Base-by-base conservation (phyloP, 2,329 filamentous ascomycete species). In the Colletotrichum aenigma region DNA sequence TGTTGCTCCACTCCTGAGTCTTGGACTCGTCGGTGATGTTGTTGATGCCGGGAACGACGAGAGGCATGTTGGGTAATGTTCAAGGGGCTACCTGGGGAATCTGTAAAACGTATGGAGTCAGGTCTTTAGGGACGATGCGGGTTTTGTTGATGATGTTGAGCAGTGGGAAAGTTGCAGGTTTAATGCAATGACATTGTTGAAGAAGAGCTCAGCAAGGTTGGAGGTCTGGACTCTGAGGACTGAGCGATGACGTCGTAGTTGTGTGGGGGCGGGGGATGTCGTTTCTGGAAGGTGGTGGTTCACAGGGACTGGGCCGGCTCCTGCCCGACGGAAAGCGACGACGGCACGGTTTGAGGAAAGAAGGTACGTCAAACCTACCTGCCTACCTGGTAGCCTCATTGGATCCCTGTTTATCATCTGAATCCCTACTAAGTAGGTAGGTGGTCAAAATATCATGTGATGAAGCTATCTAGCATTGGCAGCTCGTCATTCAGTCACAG, bases 31-130 rank as follows among this genome's bases (percentile, higher is more conserved):
- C 82, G 55, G 86, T 83, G 76, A 84, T 85, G 77, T 84, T 86
- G 77, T 87, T 91, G 79, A 92, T 84, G 81, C 89, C 90, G 71
- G 91, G 91, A 21, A 92, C 88, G 79, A 93, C 87, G 84, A 93
- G 91, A 90, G 92, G 92, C 92, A 93, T 92, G 85, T n/a, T 82
- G 75, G 52, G 30, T 66, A 61, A 76, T 7, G 68, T 62, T 34
- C 36, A 43, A 24, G 13, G 52, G 43, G 6, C 64, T 70, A 34
- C 10, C 2, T 36, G 7, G 28, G 26, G 18, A 10, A 15, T 24
- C 56, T n/a, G 9, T 12, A 15, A 28, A 60, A 58, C 30, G 38
- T 70, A 6, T 36, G 15, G 36, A 34, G 1, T 1, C 18, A 21
- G 62, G 36, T 61, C 3, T 66, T 2, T 75, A 43, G n/a, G 26